Evolutionary conservation across 129 eudicot species (phyloP), one percentile per base, ranked within the genome.

Genomic region (Glebionis coronaria): DNA sequence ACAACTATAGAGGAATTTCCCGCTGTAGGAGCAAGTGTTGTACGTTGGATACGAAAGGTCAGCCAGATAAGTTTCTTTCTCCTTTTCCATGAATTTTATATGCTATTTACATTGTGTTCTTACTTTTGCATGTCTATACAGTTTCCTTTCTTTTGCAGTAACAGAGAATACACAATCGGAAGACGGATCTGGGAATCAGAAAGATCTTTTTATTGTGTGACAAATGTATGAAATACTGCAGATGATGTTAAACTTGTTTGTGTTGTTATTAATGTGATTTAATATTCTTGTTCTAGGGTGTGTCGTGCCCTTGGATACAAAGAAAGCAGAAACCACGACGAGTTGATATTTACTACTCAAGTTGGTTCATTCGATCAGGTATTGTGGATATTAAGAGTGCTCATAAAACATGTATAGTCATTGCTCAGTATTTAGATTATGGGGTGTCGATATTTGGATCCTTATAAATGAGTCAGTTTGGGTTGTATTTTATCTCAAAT

Each of bases 131-230:
- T 56, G 25, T 67, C 54, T 56, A 57, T 65, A 72, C 90, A 93
- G 99, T 93, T 93, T 64, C 97, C 99, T n/a, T 84, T 93, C 63
- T 93, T 89, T 84, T 93, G 95, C 59, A 89, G 93, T 65, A 92
- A 93, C 69, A 60, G 99, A 78, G 99, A 93, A 70, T 93, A 93
- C 80, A 87, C 81, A 45, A 84, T 89, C 23, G 93, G 85, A 7
- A 85, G 99, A 19, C 77, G 99, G 63, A 93, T 89, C 51, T 93
- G 99, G 99, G 93, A 89, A 53, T 73, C 83, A 5, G 95, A 90
- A 16, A 81, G 90, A 77, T 67, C 90, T 12, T 93, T 81, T 75
- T 93, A 89, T 73, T 89, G 97, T n/a, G 95, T 93, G 61, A 93
- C 99, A 25, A 89, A 93, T 95, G 99, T 89, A 81, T 15, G 15